Base-by-base conservation (phyloP, 2,329 filamentous ascomycete species). In the Colletotrichum neosansevieriae region DNA sequence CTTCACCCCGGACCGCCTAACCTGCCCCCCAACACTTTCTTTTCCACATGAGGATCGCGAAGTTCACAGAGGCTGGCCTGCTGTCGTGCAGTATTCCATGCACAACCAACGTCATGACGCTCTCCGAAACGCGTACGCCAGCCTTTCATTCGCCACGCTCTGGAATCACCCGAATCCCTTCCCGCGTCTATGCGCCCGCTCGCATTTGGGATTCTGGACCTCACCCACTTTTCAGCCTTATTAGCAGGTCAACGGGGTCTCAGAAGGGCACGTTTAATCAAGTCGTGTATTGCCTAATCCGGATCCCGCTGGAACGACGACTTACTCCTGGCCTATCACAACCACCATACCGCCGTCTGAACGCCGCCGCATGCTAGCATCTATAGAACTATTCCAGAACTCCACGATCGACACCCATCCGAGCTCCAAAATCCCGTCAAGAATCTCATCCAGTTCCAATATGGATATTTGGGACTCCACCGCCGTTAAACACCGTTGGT, bases 401-500 rank as follows among this genome's bases (percentile, higher is more conserved):
- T 58, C 63, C 63, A 53, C 44, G 38, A 57, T 42, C 42, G 19
- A 67, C 49, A 29, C 45, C 34, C 36, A 38, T 29, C 24, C 49
- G 44, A 54, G 29, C 44, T 12, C 32, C 36, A 42, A 69, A 57
- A 44, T 32, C n/a, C 47, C n/a, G 10, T 51, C 42, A 7, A 50
- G 15, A 60, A 34, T 21, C 32, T 58, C 44, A 71, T 29, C 70
- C 63, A 40, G 50, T 70, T 58, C 75, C 75, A 70, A 79, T 76
- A 12, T 75, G 73, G 54, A 79, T 73, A 56, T 76, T 76, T 3
- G 78, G 76, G 64, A 73, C 73, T 10, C 72, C 73, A n/a, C 67
- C 69, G 29, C 77, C 79, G 63, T 82, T 82, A 72, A 88, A 87
- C 29, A 86, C 82, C 2, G 85, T 88, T 24, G 85, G 86, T 66